Evolutionary conservation across 140 eudicot genomes (phyloP), one percentile per base, ranked within the genome.

Genomic region (Oenanthe javanica): DNA sequence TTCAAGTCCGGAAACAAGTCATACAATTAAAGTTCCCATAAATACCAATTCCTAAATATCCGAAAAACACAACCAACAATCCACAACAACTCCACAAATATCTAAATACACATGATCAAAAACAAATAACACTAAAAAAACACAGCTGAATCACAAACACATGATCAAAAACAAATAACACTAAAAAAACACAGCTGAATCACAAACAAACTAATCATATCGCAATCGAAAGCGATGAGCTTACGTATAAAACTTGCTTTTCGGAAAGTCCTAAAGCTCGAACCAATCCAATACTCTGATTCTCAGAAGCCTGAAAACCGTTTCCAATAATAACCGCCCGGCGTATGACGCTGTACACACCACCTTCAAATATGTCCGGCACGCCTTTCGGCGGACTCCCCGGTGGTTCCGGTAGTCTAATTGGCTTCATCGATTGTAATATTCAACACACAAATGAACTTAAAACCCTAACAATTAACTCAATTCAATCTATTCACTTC

Each of bases 351-450:
- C 98, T 93, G 72, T 88, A 87, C 54, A 90, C 94, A 3, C 92
- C 97, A 72, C 96, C 98, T 77, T 90, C 98, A 72, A 92, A 94
- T 63, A 92, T 92, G 86, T 94, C 96, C 75, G 97, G 92, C 77
- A 91, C 87, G 13, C 98, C 98, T 83, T 87, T 81, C 48, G 85
- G 87, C 76, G 97, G 98, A 83, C 97, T 94, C 15, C 89, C 89
- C 55, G 98, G 98, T 46, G 98, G 98, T 51, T 88, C 96, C 75
- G 98, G 98, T 42, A 94, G 89, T 88, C 88, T 84, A 31, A 94
- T 94, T 61, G 94, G 98, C 91, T 89, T 94, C 98, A 94, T 90
- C 78, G 21, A 36, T 77, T 51, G 2, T 21, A 43, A 43, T 43
- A 43, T 43, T 43, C 46, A 43, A 43, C 46, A 43, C 46, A 2